Percentiles rank a stretch among this genome's conserved stretches.
Evolutionary conservation across 208 protist genomes (phyloP).

Genomic region (Leishmania lainsoni): DNA sequence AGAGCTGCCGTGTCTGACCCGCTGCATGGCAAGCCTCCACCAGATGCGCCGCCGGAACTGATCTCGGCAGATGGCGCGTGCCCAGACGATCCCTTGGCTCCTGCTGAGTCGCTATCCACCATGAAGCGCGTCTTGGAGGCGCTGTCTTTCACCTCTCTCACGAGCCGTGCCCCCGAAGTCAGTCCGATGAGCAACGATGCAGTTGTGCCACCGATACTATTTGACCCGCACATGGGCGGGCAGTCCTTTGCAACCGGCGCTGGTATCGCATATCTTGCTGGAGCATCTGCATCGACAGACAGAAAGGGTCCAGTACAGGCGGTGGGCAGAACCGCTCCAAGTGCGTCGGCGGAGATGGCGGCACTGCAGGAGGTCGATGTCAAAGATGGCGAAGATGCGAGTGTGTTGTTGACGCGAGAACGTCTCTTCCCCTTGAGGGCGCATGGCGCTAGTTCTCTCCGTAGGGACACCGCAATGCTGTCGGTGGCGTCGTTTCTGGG

Average conservation of each 20-base stretch:
- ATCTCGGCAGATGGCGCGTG: neutral
- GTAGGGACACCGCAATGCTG: neutral
- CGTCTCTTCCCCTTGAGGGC: constrained; percentile 20
- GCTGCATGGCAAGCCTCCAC: neutral
- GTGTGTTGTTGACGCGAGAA: constrained; percentile 17
- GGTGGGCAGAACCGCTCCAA: neutral
- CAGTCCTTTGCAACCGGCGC: neutral
- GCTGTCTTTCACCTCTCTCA: constrained; percentile 30
- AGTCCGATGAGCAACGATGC: neutral
- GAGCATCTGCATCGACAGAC: neutral
- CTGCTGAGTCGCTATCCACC: constrained; percentile 7
- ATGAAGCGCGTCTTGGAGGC: constrained; percentile 22
- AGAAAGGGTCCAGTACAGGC: neutral
- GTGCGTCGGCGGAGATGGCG: neutral
- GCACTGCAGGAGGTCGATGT: neutral
- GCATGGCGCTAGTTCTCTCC: neutral
- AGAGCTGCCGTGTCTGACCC: neutral
- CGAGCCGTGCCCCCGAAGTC: constrained; percentile 4
- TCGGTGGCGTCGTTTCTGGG: constrained; percentile 20
- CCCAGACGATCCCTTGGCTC: neutral
- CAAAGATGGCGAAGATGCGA: neutral
- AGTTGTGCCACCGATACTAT: neutral
- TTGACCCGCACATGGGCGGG: neutral
- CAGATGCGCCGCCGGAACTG: neutral
- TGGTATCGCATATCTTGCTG: neutral